phyloP scores from a whole-genome alignment of 148 eudicot species.

The Rhododendron kiyosumense region DNA sequence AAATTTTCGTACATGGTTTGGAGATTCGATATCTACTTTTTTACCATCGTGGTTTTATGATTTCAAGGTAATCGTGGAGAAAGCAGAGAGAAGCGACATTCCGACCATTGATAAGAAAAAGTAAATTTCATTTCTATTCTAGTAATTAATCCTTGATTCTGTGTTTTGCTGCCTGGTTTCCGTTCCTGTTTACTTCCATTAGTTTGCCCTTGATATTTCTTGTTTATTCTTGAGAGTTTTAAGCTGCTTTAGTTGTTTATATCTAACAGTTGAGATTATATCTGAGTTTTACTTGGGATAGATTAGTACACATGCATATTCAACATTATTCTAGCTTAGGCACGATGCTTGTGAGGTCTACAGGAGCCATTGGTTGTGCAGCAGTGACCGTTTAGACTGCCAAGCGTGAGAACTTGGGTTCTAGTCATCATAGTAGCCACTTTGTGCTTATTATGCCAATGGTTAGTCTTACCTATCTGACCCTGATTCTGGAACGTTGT shows the following conservation, averaged over 20 bases:
- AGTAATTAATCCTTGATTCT: background rate
- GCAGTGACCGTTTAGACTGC: background rate
- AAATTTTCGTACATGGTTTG: background rate
- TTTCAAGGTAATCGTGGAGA: constrained; percentile 76
- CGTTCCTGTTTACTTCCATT: background rate
- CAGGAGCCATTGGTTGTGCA: background rate
- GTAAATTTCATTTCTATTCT: constrained; percentile 28
- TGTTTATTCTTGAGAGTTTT: background rate
- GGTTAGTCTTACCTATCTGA: background rate
- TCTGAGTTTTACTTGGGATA: background rate
- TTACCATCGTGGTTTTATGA: background rate
- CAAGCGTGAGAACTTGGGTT: background rate
- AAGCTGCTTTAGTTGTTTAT: background rate
- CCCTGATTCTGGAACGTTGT: no score
- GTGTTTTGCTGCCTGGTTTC: background rate
- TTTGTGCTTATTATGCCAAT: background rate
- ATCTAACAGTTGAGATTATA: background rate
- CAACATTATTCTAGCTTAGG: background rate
- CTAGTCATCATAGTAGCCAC: background rate
- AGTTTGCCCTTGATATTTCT: background rate
- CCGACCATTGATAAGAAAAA: constrained; percentile 81
- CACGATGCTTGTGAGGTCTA: background rate
- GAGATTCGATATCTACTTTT: background rate
- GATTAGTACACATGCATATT: background rate
- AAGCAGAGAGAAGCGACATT: constrained; percentile 81